Conservation (phyloP, 192 early-diverging fungal genomes). For the Helicostylum pulchrum region DNA sequence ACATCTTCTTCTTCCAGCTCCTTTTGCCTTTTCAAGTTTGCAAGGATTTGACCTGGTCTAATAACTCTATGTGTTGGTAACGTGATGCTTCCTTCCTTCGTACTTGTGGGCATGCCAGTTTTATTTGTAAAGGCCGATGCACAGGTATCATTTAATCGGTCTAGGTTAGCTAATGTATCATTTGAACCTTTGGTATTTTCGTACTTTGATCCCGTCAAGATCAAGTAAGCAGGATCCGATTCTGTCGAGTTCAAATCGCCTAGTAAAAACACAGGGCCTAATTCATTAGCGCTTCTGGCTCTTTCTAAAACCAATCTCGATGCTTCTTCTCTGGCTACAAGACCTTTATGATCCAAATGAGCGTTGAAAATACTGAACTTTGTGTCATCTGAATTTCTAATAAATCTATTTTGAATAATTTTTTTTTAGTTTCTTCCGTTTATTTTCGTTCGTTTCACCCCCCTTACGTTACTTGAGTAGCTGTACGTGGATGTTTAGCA, state of each 20-base stretch:
- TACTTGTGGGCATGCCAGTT: slow-evolving; percentile 14
- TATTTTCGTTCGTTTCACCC: neutral
- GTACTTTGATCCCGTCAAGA: slow-evolving; percentile 22
- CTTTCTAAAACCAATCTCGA: slow-evolving; percentile 23
- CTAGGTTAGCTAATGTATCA: slow-evolving; percentile 13
- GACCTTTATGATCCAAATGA: slow-evolving; percentile 33
- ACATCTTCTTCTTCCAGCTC: neutral
- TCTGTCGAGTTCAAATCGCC: slow-evolving; percentile 37
- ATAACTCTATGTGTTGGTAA: slow-evolving; percentile 28
- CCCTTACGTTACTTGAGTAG: slow-evolving; percentile 29
- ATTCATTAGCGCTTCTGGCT: neutral
- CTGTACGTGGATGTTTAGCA: slow-evolving; percentile 30
- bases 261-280: slow-evolving; percentile 15
- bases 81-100: slow-evolving; percentile 3
- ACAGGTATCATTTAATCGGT: slow-evolving; percentile 4
- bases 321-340: slow-evolving; percentile 21
- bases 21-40: neutral
- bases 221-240: slow-evolving; percentile 21
- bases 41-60: neutral
- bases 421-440: neutral
- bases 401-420: slow-evolving; percentile 14
- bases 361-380: slow-evolving; percentile 31
- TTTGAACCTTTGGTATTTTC: neutral
- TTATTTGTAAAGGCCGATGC: neutral
- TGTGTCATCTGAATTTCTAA: slow-evolving; percentile 5